Conservation (phyloP, 2,329 filamentous ascomycete species). For the Bipolaris oryzae region DNA sequence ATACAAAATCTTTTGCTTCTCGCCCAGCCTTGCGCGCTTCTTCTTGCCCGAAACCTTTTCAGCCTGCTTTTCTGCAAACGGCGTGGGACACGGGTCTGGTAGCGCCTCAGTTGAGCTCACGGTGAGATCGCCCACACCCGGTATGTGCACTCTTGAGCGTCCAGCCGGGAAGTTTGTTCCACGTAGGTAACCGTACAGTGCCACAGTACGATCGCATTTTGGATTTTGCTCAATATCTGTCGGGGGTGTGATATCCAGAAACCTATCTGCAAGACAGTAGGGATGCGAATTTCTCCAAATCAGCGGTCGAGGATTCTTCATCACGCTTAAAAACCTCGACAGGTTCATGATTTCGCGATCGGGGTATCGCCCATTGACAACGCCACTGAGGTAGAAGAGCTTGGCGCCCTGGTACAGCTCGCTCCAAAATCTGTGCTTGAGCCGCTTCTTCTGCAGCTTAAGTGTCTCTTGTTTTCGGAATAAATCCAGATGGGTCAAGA, state of each 20-base stretch:
- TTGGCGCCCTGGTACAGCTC: slow-evolving; percentile 97
- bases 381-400: slow-evolving; percentile 93
- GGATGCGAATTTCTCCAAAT: slow-evolving; percentile 97
- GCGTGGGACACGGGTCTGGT: slow-evolving; percentile 94
- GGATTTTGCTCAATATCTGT: slow-evolving; percentile 86
- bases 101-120: slow-evolving; percentile 83
- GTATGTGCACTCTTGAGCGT: slow-evolving; percentile 87
- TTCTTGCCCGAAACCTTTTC: slow-evolving; percentile 85
- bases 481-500: slow-evolving; percentile 92
- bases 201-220: slow-evolving; percentile 89
- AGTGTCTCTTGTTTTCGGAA: slow-evolving; percentile 93
- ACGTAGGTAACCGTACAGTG: slow-evolving; percentile 89
- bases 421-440: slow-evolving; percentile 96
- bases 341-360: slow-evolving; percentile 96
- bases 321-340: slow-evolving; percentile 92
- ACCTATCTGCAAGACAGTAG: slow-evolving; percentile 90
- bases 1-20: slow-evolving; percentile 96
- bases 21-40: slow-evolving; percentile 79
- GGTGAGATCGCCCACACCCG: slow-evolving; percentile 87
- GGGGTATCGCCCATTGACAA: slow-evolving; percentile 95
- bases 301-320: slow-evolving; percentile 98
- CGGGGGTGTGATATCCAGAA: slow-evolving; percentile 92
- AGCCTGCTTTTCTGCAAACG: slow-evolving; percentile 83
- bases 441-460: slow-evolving; percentile 90
- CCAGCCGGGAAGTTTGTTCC: slow-evolving; percentile 91